phyloP scores from a whole-genome alignment of 345 rosid genomes.

The Linum trigynum region DNA sequence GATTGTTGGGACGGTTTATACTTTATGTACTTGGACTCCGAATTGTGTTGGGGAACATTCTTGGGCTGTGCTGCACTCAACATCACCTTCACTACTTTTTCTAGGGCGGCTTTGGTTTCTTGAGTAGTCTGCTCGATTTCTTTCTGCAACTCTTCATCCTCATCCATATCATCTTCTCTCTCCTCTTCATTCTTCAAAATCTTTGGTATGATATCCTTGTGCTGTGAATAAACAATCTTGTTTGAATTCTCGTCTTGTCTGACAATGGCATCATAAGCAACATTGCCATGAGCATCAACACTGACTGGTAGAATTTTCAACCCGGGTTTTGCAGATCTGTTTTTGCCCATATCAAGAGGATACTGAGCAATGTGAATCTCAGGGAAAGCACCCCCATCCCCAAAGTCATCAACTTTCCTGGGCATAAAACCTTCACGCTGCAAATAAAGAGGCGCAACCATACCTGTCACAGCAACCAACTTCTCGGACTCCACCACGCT shows the following conservation, averaged over 20 bases:
- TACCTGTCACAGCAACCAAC: slow-evolving; percentile 28
- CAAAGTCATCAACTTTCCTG: slow-evolving; percentile 74
- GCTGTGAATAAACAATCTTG: slow-evolving; percentile 77
- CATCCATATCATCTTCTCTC: slow-evolving; percentile 31
- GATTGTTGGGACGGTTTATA: slow-evolving; percentile 89
- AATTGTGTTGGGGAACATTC: slow-evolving; percentile 71
- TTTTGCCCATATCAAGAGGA: slow-evolving; percentile 83
- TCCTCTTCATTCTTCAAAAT: slow-evolving; percentile 42
- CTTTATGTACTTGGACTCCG: slow-evolving; percentile 69
- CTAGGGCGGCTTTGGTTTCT: slow-evolving; percentile 69
- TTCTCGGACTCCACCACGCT: slow-evolving; percentile 37
- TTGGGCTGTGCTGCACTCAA: slow-evolving; percentile 93
- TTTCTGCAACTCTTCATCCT: slow-evolving; percentile 50
- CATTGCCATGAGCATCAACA: slow-evolving; percentile 79
- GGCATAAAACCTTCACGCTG: slow-evolving; percentile 76
- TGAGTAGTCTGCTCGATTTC: slow-evolving; percentile 60
- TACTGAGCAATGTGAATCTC: slow-evolving; percentile 88
- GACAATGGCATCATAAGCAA: slow-evolving; percentile 87
- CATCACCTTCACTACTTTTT: slow-evolving; percentile 81
- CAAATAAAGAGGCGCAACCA: slow-evolving; percentile 59
- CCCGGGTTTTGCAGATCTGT: slow-evolving; percentile 53
- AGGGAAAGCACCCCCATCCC: slow-evolving; percentile 96
- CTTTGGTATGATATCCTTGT: slow-evolving; percentile 75
- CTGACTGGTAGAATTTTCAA: slow-evolving; percentile 68
- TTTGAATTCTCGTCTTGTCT: slow-evolving; percentile 58